phyloP scores from a whole-genome alignment of 805 yeast genomes.

The Saccharomycopsis fermentans region DNA sequence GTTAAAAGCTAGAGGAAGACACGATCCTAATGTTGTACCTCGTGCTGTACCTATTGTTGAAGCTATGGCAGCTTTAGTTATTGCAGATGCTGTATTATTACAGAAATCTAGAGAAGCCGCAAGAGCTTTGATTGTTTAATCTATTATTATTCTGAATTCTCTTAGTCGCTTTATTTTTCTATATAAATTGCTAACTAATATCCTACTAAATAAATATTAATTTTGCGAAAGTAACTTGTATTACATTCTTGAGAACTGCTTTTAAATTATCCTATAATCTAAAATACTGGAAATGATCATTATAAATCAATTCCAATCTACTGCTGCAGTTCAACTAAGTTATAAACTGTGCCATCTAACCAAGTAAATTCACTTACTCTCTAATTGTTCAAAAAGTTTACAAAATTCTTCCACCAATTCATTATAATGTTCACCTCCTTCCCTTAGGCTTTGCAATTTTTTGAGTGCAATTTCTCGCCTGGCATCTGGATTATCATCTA shows the following conservation, averaged over 20 bases:
- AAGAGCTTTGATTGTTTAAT: not conserved
- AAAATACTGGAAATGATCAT: too few species aligned
- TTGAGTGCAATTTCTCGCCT: constrained; percentile 45
- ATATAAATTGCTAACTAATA: not conserved
- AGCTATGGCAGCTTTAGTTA: constrained; percentile 93
- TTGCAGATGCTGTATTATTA: constrained; percentile 75
- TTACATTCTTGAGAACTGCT: too few species aligned
- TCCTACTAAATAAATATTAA: not conserved
- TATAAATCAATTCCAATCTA: too few species aligned
- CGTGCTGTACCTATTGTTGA: constrained; percentile 98
- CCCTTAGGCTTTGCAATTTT: constrained; percentile 45
- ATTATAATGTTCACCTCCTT: constrained; percentile 52
- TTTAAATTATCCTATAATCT: too few species aligned
- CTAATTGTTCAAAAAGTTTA: constrained; percentile 18
- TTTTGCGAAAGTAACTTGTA: not conserved
- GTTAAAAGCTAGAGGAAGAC: constrained; percentile 94
- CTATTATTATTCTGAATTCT: too few species aligned
- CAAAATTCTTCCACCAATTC: constrained; percentile 58
- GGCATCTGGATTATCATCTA: constrained; percentile 34
- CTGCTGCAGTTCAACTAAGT: too few species aligned
- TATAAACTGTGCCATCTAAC: too few species aligned
- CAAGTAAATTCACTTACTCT: not conserved
- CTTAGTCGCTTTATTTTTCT: not conserved
- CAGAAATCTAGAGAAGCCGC: constrained; percentile 77
- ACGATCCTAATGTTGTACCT: constrained; percentile 97